Evolutionary conservation across 208 protist species (phyloP), one percentile per base, ranked within the genome.

Genomic region (Vickermania spadyakhi): DNA sequence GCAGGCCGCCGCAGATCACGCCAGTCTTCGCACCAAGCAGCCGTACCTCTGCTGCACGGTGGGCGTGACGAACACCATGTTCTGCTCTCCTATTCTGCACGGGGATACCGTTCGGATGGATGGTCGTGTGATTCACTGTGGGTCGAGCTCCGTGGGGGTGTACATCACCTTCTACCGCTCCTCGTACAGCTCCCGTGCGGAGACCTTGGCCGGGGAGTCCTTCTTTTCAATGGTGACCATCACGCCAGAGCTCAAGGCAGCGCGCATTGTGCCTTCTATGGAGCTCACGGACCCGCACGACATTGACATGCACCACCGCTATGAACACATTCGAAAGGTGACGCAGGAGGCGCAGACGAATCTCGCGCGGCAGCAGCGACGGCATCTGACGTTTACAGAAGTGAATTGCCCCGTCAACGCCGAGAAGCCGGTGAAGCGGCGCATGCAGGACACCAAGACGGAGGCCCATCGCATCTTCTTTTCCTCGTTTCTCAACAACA

Each of bases 181-280:
- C 5, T 88, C 81, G 14, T 75, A 82, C 13, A 78, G 80, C 31
- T 84, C 84, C 18, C 66, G 79, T 50, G 66, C 51, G 4, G 80
- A 87, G 68, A 78, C 73, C 21, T 60, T 62, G n/a, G 77, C 76
- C 14, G 86, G 84, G 0, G 76, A 93, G 64, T 85, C 83, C 28
- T 94, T 89, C 63, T 94, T 93, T 58, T 89, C 87, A 22, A 94
- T 96, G 86, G 86, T 93, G 28, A 66, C 79, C 58, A 91, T 96
- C 62, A 90, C 83, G 11, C 62, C 72, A 2, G 75, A 87, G 49
- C 59, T 94, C 14, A 75, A 78, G 49, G 75, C 90, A 2, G 72
- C 87, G 36, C 93, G 91, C 67, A 72, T 84, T 21, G 78, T 94
- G 31, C 87, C 90, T 23, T 72, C 80, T 26, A 82, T 94, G 58